phyloP scores from a whole-genome alignment of 768 basidiomycete species.

The Lepiota venenata region DNA sequence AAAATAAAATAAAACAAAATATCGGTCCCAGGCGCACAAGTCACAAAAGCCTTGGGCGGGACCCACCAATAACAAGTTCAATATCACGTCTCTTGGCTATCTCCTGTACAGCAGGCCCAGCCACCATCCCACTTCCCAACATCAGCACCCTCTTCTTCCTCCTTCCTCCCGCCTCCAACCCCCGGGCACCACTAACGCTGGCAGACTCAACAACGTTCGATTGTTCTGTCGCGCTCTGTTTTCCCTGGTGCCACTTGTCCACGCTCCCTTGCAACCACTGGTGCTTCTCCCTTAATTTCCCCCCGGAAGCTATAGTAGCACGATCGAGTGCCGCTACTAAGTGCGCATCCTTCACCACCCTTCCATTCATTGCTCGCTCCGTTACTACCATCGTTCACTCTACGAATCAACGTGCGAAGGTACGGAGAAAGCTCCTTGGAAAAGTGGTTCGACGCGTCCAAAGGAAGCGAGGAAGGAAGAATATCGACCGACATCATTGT shows the following conservation, averaged over 20 bases:
- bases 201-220: not conserved
- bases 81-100: conserved; percentile 62
- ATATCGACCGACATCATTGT: conserved; percentile 92
- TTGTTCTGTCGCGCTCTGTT: conserved; percentile 11
- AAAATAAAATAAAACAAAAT: no score
- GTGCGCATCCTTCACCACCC: conserved; percentile 15
- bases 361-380: conserved; percentile 5
- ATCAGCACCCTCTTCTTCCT: conserved; percentile 68
- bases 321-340: conserved; percentile 47
- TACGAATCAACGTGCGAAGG: conserved; percentile 50
- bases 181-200: not conserved
- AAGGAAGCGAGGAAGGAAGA: conserved; percentile 78
- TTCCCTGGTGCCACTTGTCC: conserved; percentile 30
- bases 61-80: conserved; percentile 74
- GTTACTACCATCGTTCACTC: conserved; percentile 7
- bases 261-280: conserved; percentile 57
- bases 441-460: conserved; percentile 80
- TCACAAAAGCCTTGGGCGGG: conserved; percentile 7
- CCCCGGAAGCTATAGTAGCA: conserved; percentile 68
- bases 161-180: not conserved
- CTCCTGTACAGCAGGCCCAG: conserved; percentile 80
- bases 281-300: conserved; percentile 50
- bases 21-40: not conserved
- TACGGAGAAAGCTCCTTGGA: conserved; percentile 66
- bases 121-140: conserved; percentile 95